phyloP scores from a whole-genome alignment of 352 stramenopile genomes.

The Aphanomyces astaci region DNA sequence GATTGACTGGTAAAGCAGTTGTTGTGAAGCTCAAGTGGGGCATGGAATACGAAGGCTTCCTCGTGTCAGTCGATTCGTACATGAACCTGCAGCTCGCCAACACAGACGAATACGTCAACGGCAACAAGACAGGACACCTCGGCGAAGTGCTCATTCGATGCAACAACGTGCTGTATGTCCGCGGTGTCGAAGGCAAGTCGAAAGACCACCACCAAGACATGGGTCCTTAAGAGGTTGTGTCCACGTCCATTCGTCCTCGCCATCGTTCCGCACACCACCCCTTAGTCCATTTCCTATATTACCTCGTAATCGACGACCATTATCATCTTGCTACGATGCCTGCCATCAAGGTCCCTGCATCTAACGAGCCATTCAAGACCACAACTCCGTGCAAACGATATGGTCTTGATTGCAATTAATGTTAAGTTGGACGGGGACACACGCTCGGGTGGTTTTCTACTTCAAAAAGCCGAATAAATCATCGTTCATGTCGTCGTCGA shows the following conservation, averaged over 20 bases:
- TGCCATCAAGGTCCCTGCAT: background rate
- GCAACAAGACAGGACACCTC: constrained; percentile 92
- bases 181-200: constrained; percentile 67
- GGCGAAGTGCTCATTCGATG: constrained; percentile 98
- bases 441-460: constrained; percentile 27
- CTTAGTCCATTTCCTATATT: constrained; percentile 1
- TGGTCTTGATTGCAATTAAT: background rate
- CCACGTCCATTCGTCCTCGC: background rate
- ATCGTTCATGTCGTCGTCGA: constrained; percentile 76
- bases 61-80: constrained; percentile 95
- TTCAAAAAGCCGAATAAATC: constrained; percentile 83
- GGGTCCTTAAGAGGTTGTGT: background rate
- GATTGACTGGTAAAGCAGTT: constrained; percentile 92
- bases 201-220: background rate
- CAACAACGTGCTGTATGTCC: constrained; percentile 99
- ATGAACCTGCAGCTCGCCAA: constrained; percentile 98
- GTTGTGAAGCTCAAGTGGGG: constrained; percentile 99
- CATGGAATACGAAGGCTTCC: constrained; percentile 97
- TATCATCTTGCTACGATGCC: background rate
- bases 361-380: no score
- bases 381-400: no score
- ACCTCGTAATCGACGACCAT: background rate
- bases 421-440: background rate
- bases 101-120: constrained; percentile 97
- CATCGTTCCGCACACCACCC: background rate